Conservation (phyloP, 257 asterid genomes). For the Jasminum sambac region DNA sequence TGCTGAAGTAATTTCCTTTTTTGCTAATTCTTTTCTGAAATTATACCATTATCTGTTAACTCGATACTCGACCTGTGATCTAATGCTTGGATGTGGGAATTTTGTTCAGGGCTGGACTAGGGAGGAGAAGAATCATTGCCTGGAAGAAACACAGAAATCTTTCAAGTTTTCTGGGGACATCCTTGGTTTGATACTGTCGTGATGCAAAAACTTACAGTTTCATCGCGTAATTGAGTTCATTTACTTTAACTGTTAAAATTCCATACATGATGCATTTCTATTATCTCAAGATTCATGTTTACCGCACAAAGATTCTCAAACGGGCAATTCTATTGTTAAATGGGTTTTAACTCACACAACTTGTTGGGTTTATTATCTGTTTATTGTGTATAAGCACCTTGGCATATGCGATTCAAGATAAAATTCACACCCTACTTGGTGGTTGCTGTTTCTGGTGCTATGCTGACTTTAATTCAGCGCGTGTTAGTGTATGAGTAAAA, state of each 20-base stretch:
- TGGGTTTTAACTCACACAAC: no score
- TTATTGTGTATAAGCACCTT: background rate
- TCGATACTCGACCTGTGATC: background rate
- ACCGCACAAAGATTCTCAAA: background rate
- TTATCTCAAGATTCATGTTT: background rate
- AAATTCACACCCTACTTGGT: background rate
- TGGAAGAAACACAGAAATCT: constrained; percentile 94
- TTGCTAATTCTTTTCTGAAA: background rate
- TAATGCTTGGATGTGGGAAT: constrained; percentile 1
- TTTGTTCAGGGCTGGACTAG: constrained; percentile 69
- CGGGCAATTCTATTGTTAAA: background rate
- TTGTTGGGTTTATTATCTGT: no score
- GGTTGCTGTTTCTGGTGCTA: no score
- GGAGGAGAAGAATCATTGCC: constrained; percentile 86
- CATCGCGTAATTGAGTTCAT: constrained; percentile 4
- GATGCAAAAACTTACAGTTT: constrained; percentile 18
- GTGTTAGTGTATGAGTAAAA: no score
- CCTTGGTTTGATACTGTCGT: constrained; percentile 75
- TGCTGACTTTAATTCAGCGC: no score
- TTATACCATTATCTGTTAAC: background rate
- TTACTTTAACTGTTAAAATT: constrained; percentile 24
- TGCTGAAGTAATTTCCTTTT: constrained; percentile 55
- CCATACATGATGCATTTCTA: background rate
- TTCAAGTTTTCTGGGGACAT: constrained; percentile 83
- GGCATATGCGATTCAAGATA: background rate